These are phyloP conservation scores for Penicillium diatomitis DNA, from an alignment of 495 filamentous ascomycete species.

Conservation along the genomic window DNA sequence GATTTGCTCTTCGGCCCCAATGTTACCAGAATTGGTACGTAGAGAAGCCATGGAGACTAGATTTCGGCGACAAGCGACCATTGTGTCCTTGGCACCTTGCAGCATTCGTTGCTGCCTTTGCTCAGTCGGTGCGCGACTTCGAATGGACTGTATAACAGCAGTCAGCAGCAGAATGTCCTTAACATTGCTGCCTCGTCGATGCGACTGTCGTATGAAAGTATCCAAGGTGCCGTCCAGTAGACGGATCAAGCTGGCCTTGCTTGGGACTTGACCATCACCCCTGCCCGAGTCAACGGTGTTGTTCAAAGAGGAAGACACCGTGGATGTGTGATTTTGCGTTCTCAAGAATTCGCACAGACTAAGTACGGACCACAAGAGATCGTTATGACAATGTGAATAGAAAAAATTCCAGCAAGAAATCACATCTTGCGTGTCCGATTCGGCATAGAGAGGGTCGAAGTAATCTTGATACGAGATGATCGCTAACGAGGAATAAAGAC, in stretches of 20 bases:
- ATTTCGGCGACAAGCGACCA: slow-evolving; percentile 15
- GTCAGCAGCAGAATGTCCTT: slow-evolving; percentile 21
- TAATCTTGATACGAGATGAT: slow-evolving; percentile 20
- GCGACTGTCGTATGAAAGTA: slow-evolving; percentile 12
- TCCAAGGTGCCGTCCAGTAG: slow-evolving; percentile 18
- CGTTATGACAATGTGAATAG: slow-evolving; percentile 15
- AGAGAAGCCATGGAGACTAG: slow-evolving; percentile 6
- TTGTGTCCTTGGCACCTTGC: slow-evolving; percentile 14
- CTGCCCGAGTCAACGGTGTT: not conserved
- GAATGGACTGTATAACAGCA: slow-evolving; percentile 15
- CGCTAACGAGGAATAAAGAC: slow-evolving; percentile 13
- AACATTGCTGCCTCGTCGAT: slow-evolving; percentile 13
- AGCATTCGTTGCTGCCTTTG: slow-evolving; percentile 11
- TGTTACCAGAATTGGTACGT: not conserved
- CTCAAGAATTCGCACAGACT: slow-evolving; percentile 18
- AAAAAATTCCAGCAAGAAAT: slow-evolving; percentile 17
- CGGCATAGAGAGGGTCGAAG: slow-evolving; percentile 16
- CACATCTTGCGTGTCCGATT: slow-evolving; percentile 8
- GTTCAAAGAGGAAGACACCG: not conserved
- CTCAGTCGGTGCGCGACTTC: slow-evolving; percentile 9
- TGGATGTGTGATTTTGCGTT: not conserved
- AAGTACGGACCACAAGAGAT: slow-evolving; percentile 17
- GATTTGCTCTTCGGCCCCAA: slow-evolving; percentile 2
- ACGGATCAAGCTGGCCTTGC: slow-evolving; percentile 13
- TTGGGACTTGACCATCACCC: not conserved